Evolutionary conservation across 495 filamentous ascomycete genomes (phyloP), one percentile per base, ranked within the genome.

Genomic region (Podospora bellae-mahoneyi): DNA sequence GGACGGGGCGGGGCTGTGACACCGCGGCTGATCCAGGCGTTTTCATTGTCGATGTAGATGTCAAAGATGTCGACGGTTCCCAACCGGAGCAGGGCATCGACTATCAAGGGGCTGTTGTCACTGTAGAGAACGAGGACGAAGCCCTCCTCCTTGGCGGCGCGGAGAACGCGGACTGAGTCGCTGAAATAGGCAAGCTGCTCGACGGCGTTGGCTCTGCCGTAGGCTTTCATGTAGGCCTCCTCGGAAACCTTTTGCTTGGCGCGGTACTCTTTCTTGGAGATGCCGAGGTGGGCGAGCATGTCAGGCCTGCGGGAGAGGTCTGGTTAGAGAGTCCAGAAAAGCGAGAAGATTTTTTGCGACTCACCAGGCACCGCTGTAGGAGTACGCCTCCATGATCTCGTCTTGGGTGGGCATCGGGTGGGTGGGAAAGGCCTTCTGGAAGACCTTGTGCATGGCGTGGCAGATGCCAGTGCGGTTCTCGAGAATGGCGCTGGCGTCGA

Each of bases 371-470:
- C 16, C 13, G 27, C 7, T 30, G 20, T 18, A 18, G 7, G 59
- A 26, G 26, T 61, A 61, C 13, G 59, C 59, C 59, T 61, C 30
- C 59, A 61, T 61, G 59, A 61, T 34, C 10, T 61, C 30, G 20
- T 48, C 39, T 10, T 48, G 39, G 39, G 9, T 48, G 5, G 39
- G 39, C 10, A 48, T 48, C 9, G 0, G 5, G 39, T 13, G 2
- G 2, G 48, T 10, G 4, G 61, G 30, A 3, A 44, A 18, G 1
- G 26, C 3, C 1, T 4, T 32, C 26, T 10, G 4, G 26, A 61
- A 63, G 28, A 23, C 32, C 4, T 5, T 4, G 30, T 4, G 15
- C 1, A 63, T 20, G 61, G 61, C 18, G 9, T 39, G 32, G 28
- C 18, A 32, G 15, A 63, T 18, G 19, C 61, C 32, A 10, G 28